phyloP scores from a whole-genome alignment of 2,329 filamentous ascomycete genomes.

The Fusarium armeniacum region DNA sequence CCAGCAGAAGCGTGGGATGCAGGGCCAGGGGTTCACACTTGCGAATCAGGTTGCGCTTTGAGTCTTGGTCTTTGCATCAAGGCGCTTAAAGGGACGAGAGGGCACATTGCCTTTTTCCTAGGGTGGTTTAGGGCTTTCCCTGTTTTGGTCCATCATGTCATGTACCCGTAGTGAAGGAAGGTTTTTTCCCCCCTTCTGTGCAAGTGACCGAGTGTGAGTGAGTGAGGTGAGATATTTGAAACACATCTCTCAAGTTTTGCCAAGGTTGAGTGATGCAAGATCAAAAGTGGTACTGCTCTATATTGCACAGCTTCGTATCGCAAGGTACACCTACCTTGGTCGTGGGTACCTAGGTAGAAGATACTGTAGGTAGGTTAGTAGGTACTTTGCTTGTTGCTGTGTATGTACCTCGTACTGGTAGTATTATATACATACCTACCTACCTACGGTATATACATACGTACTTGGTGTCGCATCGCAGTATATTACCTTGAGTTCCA shows the following conservation, averaged over 20 bases:
- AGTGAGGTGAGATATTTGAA: conserved; percentile 6
- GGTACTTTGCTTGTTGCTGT: no score
- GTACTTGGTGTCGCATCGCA: conserved; percentile 5
- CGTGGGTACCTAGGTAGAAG: no score
- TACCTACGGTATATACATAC: not conserved
- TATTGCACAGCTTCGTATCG: conserved; percentile 1
- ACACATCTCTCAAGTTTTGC: conserved; percentile 2
- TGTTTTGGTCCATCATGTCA: conserved; percentile 21
- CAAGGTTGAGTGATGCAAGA: conserved; percentile 1
- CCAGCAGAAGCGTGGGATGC: conserved; percentile 54
- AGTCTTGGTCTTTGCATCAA: conserved; percentile 48
- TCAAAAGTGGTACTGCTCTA: not conserved
- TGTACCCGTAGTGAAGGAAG: conserved; percentile 17
- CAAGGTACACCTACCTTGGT: not conserved
- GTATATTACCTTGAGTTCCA: conserved; percentile 5
- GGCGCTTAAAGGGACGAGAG: conserved; percentile 49
- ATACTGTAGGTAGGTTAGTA: no score
- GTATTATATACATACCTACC: not conserved
- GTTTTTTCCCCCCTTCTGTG: not conserved
- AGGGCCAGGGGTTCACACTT: conserved; percentile 31
- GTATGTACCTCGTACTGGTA: not conserved
- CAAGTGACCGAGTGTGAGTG: conserved; percentile 1
- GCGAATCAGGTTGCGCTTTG: conserved; percentile 45
- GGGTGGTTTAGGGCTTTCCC: conserved; percentile 32
- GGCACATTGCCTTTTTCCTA: conserved; percentile 19